phyloP scores from a whole-genome alignment of 257 asterid species.

The Agastache rugosa region DNA sequence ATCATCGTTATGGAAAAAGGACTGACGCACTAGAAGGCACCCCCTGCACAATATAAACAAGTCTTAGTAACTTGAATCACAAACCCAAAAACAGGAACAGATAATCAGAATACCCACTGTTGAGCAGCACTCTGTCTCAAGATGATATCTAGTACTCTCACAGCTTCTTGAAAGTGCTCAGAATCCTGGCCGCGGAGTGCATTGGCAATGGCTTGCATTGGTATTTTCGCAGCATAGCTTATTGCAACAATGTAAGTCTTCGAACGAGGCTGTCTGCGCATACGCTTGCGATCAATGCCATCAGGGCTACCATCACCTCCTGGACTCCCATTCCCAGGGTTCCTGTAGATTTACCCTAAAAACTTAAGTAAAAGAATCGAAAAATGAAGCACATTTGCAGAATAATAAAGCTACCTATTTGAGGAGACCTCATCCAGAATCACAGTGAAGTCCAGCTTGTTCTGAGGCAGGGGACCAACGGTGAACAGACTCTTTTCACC shows the following conservation, averaged over 20 bases:
- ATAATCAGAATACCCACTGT: background rate
- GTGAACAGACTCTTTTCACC: slow-evolving; percentile 77
- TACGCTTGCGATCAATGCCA: slow-evolving; percentile 55
- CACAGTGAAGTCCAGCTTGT: slow-evolving; percentile 64
- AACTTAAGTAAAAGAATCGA: background rate
- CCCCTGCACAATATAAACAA: slow-evolving; percentile 51
- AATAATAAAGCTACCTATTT: slow-evolving; percentile 41
- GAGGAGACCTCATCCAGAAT: slow-evolving; percentile 54
- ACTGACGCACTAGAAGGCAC: slow-evolving; percentile 76
- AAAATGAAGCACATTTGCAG: background rate
- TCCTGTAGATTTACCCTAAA: slow-evolving; percentile 38
- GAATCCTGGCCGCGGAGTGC: slow-evolving; percentile 64
- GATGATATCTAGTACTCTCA: slow-evolving; percentile 69
- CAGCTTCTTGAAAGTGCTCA: slow-evolving; percentile 74
- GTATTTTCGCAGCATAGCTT: slow-evolving; percentile 69
- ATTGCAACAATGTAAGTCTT: slow-evolving; percentile 62
- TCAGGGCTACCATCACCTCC: slow-evolving; percentile 49
- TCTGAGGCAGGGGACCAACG: slow-evolving; percentile 66
- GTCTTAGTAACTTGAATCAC: background rate
- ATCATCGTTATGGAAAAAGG: slow-evolving; percentile 64
- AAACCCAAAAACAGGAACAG: background rate
- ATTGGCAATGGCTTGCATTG: slow-evolving; percentile 59
- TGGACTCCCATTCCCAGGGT: slow-evolving; percentile 43
- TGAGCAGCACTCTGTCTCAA: slow-evolving; percentile 50
- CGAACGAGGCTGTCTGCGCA: slow-evolving; percentile 47